These are phyloP conservation scores for Nigrospora sphaerica DNA, from an alignment of 2,329 filamentous ascomycete genomes.

Conservation along the genomic window DNA sequence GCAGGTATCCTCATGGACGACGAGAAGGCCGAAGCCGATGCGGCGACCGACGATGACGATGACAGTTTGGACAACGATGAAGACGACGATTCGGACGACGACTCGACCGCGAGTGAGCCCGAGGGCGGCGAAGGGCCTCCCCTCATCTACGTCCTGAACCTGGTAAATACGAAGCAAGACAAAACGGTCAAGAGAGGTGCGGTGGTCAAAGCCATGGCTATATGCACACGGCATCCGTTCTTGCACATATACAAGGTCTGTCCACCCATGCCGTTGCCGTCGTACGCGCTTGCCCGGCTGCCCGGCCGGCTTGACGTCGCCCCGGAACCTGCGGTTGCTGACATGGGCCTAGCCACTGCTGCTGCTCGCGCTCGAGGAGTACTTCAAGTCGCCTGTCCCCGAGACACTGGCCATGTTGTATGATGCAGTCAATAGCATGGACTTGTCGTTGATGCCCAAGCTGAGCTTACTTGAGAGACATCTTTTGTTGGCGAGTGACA, in stretches of 20 bases:
- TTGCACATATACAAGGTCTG: conserved; percentile 94
- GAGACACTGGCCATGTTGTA: conserved; percentile 87
- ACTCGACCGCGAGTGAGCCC: conserved; percentile 52
- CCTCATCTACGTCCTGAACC: conserved; percentile 90
- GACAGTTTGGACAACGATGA: conserved; percentile 24
- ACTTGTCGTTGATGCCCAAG: conserved; percentile 84
- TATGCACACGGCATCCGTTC: conserved; percentile 95
- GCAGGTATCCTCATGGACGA: conserved; percentile 37
- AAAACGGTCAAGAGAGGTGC: conserved; percentile 88
- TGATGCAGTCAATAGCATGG: conserved; percentile 92
- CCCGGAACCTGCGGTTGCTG: conserved; percentile 5
- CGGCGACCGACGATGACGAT: conserved; percentile 35
- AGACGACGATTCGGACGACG: conserved; percentile 35
- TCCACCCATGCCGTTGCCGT: conserved; percentile 7
- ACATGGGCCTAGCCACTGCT: conserved; percentile 61
- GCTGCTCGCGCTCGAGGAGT: conserved; percentile 86
- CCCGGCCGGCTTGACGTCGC: too few relatives aligned
- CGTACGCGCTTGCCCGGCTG: background rate
- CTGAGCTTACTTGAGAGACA: conserved; percentile 78
- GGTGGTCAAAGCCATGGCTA: conserved; percentile 96
- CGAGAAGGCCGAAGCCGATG: conserved; percentile 35
- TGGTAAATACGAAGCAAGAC: conserved; percentile 98
- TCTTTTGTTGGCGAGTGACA: conserved; percentile 82
- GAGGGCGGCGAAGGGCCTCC: conserved; percentile 78
- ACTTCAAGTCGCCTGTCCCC: conserved; percentile 84